Evolutionary conservation across 495 filamentous ascomycete genomes (phyloP).

Genomic region (Aspergillus coremiiformis): DNA sequence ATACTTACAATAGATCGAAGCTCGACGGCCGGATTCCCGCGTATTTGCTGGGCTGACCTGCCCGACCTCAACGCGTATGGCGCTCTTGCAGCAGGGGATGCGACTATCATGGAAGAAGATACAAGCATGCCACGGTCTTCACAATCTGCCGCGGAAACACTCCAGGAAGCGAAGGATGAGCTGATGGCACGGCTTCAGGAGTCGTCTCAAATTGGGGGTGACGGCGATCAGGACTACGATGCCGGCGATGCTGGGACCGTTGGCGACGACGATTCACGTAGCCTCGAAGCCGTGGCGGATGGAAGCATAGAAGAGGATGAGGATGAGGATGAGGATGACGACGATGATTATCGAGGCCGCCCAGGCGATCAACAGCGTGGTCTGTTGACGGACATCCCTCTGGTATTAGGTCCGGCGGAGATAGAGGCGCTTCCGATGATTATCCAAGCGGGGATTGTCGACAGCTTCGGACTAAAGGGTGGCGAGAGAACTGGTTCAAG

Average conservation of each 20-base stretch:
- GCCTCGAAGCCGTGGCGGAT: slow-evolving; percentile 40
- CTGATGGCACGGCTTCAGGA: slow-evolving; percentile 50
- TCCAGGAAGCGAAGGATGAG: slow-evolving; percentile 52
- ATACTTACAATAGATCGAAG: slow-evolving; percentile 42
- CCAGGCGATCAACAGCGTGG: slow-evolving; percentile 80
- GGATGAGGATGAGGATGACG: slow-evolving; percentile 69
- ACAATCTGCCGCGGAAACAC: slow-evolving; percentile 46
- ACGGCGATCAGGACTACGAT: slow-evolving; percentile 41
- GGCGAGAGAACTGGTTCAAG: slow-evolving; percentile 53
- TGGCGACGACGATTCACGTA: slow-evolving; percentile 43
- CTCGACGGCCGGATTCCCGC: slow-evolving; percentile 36
- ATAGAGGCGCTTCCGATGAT: slow-evolving; percentile 95
- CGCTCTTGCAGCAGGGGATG: slow-evolving; percentile 26
- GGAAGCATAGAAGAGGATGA: slow-evolving; percentile 50
- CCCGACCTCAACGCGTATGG: slow-evolving; percentile 40
- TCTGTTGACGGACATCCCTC: slow-evolving; percentile 84
- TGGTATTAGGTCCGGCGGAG: slow-evolving; percentile 84
- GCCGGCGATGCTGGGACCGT: slow-evolving; percentile 42
- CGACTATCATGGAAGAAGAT: slow-evolving; percentile 40
- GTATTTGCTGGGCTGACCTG: slow-evolving; percentile 42
- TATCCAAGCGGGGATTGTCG: slow-evolving; percentile 78
- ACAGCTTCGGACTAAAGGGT: slow-evolving; percentile 39
- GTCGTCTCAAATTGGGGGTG: slow-evolving; percentile 36
- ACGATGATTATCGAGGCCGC: slow-evolving; percentile 72
- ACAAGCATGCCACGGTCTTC: slow-evolving; percentile 45